These are phyloP conservation scores for Prunus dulcis DNA, from an alignment of 306 rosid genomes.

Conservation along the genomic window DNA sequence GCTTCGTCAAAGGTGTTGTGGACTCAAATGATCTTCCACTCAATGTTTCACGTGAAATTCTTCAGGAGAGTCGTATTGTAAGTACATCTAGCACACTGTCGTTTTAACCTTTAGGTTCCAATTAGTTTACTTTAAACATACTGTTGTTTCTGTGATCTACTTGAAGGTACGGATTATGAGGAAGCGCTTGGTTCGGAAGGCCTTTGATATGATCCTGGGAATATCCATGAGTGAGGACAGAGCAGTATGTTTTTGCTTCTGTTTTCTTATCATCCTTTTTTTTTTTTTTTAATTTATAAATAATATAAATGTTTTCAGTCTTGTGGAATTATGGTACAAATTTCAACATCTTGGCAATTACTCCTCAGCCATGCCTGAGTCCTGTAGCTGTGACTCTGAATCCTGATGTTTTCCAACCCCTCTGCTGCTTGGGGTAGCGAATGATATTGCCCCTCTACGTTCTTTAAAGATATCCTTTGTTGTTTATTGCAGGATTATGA, in stretches of 20 bases:
- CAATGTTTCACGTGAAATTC: slow-evolving; percentile 96
- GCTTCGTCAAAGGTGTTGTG: slow-evolving; percentile 95
- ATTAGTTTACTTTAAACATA: slow-evolving; percentile 2
- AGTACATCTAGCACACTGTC: slow-evolving; percentile 20
- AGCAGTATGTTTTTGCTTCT: slow-evolving; percentile 51
- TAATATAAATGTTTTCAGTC: background rate
- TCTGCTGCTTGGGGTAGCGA: background rate
- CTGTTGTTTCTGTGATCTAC: slow-evolving; percentile 17
- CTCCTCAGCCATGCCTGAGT: background rate
- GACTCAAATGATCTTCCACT: slow-evolving; percentile 98
- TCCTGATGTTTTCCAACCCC: background rate
- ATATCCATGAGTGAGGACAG: slow-evolving; percentile 87
- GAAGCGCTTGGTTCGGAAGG: slow-evolving; percentile 90
- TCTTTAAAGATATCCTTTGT: slow-evolving; percentile 14
- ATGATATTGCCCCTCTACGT: background rate
- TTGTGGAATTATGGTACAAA: background rate
- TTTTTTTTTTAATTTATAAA: too few relatives aligned
- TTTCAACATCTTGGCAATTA: background rate
- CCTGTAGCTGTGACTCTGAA: background rate
- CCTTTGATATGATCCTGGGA: slow-evolving; percentile 96
- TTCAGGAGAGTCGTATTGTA: slow-evolving; percentile 96
- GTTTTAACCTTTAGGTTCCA: slow-evolving; percentile 4
- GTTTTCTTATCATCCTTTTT: background rate
- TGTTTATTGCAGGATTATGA: slow-evolving; percentile 75
- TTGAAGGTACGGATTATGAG: slow-evolving; percentile 93